Percentiles rank a stretch among this genome's conserved stretches.
These are phyloP conservation scores for Physcomitrellopsis africana DNA, from an alignment of 225 moss, liverwort and hornwort genomes.

Conservation along the genomic window DNA sequence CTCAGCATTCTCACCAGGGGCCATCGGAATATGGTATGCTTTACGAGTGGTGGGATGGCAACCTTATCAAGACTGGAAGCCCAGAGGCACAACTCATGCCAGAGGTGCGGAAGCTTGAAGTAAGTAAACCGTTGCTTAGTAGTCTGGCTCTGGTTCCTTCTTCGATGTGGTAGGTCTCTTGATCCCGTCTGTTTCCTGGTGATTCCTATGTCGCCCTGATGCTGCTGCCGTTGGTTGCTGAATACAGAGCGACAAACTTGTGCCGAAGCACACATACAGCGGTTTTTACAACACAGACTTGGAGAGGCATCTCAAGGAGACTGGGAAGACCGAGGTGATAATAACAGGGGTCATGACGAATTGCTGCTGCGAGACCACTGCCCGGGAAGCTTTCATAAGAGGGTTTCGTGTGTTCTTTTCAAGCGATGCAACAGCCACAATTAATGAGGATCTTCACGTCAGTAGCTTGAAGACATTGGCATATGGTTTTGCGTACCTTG, in stretches of 20 bases:
- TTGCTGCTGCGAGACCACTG: constrained; percentile 58
- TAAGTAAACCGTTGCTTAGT: constrained; percentile 17
- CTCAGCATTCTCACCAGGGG: constrained; percentile 48
- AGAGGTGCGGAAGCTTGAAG: constrained; percentile 55
- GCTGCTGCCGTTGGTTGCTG: constrained; percentile 6
- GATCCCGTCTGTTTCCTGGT: neutral
- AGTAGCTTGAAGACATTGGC: constrained; percentile 55
- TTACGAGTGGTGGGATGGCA: constrained; percentile 57
- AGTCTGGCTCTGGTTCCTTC: neutral
- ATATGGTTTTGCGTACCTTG: constrained; percentile 61
- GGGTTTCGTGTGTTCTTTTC: constrained; percentile 60
- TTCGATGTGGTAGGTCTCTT: neutral
- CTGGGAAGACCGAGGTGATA: constrained; percentile 52
- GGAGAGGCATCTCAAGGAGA: constrained; percentile 40
- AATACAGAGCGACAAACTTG: constrained; percentile 43
- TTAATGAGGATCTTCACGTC: constrained; percentile 43
- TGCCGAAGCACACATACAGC: constrained; percentile 57
- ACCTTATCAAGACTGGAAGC: constrained; percentile 40
- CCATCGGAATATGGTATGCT: constrained; percentile 62
- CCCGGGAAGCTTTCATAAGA: constrained; percentile 56
- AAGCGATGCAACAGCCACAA: constrained; percentile 53
- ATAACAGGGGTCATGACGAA: constrained; percentile 62
- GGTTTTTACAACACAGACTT: constrained; percentile 50
- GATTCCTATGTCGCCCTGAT: neutral
- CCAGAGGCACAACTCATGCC: constrained; percentile 61